Percentiles rank a stretch among this genome's conserved stretches.
phyloP scores from a whole-genome alignment of 305 asterid genomes.

The Withania somnifera region DNA sequence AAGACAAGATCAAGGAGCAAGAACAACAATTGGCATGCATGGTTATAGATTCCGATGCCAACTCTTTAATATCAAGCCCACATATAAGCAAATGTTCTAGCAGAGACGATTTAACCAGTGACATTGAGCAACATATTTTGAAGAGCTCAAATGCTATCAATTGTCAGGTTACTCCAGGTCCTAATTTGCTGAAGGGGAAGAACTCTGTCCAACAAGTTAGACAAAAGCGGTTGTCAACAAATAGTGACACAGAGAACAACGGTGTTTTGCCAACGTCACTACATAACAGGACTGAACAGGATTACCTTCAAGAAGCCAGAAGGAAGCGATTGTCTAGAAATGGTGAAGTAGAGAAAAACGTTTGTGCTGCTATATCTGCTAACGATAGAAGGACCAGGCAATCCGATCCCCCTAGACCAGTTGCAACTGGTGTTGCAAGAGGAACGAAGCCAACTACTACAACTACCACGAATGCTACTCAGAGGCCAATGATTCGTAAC shows the following conservation, averaged over 20 bases:
- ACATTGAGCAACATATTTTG: conserved; percentile 37
- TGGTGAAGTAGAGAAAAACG: conserved; percentile 7
- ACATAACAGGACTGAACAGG: background rate
- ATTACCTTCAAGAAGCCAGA: conserved; percentile 2
- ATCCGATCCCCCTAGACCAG: conserved; percentile 47
- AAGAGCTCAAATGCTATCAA: conserved; percentile 30
- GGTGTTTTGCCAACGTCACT: conserved; percentile 6
- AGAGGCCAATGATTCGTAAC: conserved; percentile 29
- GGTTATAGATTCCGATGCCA: conserved; percentile 15
- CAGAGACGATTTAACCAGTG: conserved; percentile 23
- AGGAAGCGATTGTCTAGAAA: conserved; percentile 10
- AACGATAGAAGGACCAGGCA: conserved; percentile 34
- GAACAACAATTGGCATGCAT: conserved; percentile 31
- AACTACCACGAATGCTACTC: conserved; percentile 12
- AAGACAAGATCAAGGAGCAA: conserved; percentile 46
- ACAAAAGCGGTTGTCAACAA: conserved; percentile 9
- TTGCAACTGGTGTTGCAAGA: conserved; percentile 23
- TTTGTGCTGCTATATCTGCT: background rate
- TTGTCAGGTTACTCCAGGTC: conserved; percentile 25
- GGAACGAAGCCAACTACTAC: conserved; percentile 23
- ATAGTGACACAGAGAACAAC: conserved; percentile 11
- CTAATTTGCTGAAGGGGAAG: conserved; percentile 29
- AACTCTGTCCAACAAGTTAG: conserved; percentile 6
- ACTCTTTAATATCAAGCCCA: conserved; percentile 25
- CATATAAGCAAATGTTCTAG: conserved; percentile 15